Conservation (phyloP, 768 basidiomycete species). For the Mycena rosella region DNA sequence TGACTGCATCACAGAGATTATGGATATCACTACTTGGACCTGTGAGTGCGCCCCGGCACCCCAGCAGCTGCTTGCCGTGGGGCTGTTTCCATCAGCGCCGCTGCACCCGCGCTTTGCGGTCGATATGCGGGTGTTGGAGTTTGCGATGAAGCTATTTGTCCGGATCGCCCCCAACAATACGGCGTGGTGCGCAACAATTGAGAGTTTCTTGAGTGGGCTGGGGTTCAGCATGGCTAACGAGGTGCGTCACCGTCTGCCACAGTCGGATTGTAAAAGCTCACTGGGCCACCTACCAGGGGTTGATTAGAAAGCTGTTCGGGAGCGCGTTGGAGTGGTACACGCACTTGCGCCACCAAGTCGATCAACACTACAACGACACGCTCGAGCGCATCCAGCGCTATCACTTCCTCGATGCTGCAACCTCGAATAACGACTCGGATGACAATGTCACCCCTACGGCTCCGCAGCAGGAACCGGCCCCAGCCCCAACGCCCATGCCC, state of each 20-base stretch:
- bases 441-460: no score
- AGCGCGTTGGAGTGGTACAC: constrained; percentile 6
- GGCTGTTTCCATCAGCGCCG: constrained; percentile 46
- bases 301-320: neutral
- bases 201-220: constrained; percentile 13
- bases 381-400: no score
- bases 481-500: no score
- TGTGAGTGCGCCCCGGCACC: constrained; percentile 16
- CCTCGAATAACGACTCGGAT: no score
- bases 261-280: neutral
- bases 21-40: no score
- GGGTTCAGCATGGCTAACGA: constrained; percentile 3
- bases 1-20: no score
- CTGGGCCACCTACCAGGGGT: neutral
- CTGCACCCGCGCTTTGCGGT: constrained; percentile 41
- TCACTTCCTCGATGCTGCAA: no score
- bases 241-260: neutral
- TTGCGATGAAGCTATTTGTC: no score
- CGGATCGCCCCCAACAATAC: constrained; percentile 38
- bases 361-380: neutral
- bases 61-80: constrained; percentile 38
- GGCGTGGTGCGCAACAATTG: constrained; percentile 34
- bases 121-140: constrained; percentile 41
- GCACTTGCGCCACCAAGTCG: constrained; percentile 1
- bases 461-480: no score